Conservation (phyloP, 208 protist genomes). For the Trypanosoma conorhini region DNA sequence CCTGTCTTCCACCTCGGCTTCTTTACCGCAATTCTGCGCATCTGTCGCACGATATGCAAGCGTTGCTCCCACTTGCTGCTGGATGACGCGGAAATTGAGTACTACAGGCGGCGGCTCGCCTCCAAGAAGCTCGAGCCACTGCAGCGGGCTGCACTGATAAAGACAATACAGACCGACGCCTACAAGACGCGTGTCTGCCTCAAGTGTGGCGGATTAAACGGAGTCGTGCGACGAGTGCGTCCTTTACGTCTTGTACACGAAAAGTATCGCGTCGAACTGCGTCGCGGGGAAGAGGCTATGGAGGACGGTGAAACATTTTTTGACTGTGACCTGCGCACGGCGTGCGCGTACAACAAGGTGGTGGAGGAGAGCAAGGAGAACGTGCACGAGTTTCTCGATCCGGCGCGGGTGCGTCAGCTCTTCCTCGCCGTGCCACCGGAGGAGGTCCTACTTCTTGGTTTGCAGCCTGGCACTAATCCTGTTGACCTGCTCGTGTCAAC, state of each 20-base stretch:
- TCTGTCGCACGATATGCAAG: slow-evolving; percentile 99
- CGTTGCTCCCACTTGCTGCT: slow-evolving; percentile 93
- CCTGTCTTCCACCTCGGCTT: slow-evolving; percentile 99
- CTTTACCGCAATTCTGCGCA: slow-evolving; percentile 92
- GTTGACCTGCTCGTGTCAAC: slow-evolving; percentile 93
- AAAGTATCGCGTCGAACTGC: slow-evolving; percentile 77
- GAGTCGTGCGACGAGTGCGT: slow-evolving; percentile 76
- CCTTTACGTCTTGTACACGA: slow-evolving; percentile 84
- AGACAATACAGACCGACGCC: slow-evolving; percentile 82
- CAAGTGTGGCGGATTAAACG: slow-evolving; percentile 95
- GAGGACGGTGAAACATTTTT: slow-evolving; percentile 43
- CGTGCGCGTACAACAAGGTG: slow-evolving; percentile 55
- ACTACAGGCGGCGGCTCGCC: slow-evolving; percentile 56
- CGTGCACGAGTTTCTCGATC: slow-evolving; percentile 95
- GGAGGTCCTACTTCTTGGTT: slow-evolving; percentile 95
- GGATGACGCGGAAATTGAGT: slow-evolving; percentile 66
- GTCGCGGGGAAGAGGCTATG: slow-evolving; percentile 57
- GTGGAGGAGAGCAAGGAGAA: slow-evolving; percentile 51
- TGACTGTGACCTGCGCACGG: slow-evolving; percentile 49
- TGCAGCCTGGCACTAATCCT: slow-evolving; percentile 82
- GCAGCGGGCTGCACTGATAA: slow-evolving; percentile 68
- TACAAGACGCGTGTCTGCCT: slow-evolving; percentile 93
- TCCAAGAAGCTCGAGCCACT: slow-evolving; percentile 56
- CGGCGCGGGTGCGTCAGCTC: slow-evolving; percentile 86
- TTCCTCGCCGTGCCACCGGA: slow-evolving; percentile 92